A percentile compares a stretch with the other conserved stretches of the same genome.
phyloP scores from a whole-genome alignment of 2,329 filamentous ascomycete genomes.

The Beauveria brongniartii region DNA sequence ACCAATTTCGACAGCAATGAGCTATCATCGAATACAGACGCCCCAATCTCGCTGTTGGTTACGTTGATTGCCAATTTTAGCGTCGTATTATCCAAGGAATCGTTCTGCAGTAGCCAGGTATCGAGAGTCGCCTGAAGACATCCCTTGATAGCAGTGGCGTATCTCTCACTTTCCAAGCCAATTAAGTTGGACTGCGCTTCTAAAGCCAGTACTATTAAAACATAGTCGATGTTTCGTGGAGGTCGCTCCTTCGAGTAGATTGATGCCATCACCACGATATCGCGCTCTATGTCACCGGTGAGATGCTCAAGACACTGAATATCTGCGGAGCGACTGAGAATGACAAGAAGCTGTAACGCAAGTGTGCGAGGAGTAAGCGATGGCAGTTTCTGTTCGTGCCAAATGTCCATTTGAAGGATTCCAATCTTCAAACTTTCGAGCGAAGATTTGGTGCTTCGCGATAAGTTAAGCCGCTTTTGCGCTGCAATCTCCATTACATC shows the following conservation, averaged over 20 bases:
- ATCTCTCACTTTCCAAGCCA: slow-evolving; percentile 13
- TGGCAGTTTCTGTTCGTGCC: slow-evolving; percentile 45
- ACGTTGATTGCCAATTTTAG: slow-evolving; percentile 68
- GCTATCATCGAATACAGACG: slow-evolving; percentile 58
- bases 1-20: slow-evolving; percentile 43
- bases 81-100: slow-evolving; percentile 20
- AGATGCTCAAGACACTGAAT: slow-evolving; percentile 16
- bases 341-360: slow-evolving; percentile 50
- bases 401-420: slow-evolving; percentile 48
- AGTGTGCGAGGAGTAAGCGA: slow-evolving; percentile 55
- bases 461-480: slow-evolving; percentile 61
- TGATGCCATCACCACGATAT: slow-evolving; percentile 20
- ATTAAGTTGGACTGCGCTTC: slow-evolving; percentile 26
- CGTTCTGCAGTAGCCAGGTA: slow-evolving; percentile 22
- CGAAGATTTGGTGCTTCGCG: slow-evolving; percentile 52
- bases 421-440: slow-evolving; percentile 46
- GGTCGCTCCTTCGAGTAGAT: slow-evolving; percentile 15
- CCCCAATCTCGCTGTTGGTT: slow-evolving; percentile 73
- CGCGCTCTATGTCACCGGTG: slow-evolving; percentile 21
- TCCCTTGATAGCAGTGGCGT: slow-evolving; percentile 21
- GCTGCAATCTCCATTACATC: slow-evolving; percentile 55
- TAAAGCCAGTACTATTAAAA: slow-evolving; percentile 33
- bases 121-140: slow-evolving; percentile 23
- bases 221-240: slow-evolving; percentile 29
- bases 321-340: slow-evolving; percentile 7